Percentiles rank a stretch among this genome's conserved stretches.
Conservation (phyloP, 2,329 filamentous ascomycete species). For the Fusarium mexicanum region DNA sequence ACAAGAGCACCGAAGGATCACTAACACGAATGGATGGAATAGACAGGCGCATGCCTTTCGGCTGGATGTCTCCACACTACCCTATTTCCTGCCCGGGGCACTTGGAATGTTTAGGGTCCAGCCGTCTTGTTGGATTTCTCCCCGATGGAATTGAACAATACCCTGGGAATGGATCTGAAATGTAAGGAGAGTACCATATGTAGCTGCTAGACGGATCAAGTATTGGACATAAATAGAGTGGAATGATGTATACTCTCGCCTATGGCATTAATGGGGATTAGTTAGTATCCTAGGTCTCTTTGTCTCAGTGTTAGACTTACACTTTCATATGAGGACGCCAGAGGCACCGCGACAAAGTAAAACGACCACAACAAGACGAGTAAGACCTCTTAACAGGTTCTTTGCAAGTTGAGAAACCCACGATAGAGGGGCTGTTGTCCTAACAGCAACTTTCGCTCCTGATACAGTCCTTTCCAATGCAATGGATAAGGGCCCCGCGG, state of each 20-base stretch:
- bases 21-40: not conserved
- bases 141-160: not conserved
- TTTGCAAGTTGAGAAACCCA: not conserved
- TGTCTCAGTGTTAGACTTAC: not conserved
- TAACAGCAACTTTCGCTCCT: not conserved
- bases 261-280: not conserved
- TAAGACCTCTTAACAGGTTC: not conserved
- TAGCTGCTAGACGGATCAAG: not conserved
- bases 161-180: not conserved
- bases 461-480: not conserved
- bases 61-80: not conserved
- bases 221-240: not conserved
- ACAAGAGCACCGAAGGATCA: not conserved
- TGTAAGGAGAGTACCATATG: not conserved
- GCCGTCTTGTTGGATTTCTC: not conserved
- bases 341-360: not conserved
- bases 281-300: not conserved
- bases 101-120: not conserved
- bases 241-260: not conserved
- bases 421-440: not conserved
- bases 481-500: not conserved
- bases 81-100: not conserved
- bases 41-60: not conserved
- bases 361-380: not conserved
- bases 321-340: not conserved